phyloP scores from a whole-genome alignment of 768 basidiomycete species.

The Mycena latifolia region DNA sequence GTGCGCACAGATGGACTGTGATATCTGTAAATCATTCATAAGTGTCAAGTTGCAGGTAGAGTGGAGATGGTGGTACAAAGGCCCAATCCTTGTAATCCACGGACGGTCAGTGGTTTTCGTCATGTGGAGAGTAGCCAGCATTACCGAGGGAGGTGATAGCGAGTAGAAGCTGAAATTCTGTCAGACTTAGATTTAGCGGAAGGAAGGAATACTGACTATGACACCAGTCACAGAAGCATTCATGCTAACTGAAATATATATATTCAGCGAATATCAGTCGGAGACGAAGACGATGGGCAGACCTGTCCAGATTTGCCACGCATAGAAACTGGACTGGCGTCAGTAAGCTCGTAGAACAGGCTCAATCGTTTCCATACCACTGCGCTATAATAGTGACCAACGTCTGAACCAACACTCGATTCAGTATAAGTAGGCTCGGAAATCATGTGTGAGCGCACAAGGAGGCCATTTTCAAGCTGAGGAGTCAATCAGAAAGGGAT shows the following conservation, averaged over 20 bases:
- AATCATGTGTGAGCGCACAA: background rate
- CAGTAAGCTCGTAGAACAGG: background rate
- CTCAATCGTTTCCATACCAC: conserved; percentile 3
- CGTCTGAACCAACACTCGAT: conserved; percentile 4
- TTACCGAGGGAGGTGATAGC: conserved; percentile 9
- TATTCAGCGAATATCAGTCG: no score
- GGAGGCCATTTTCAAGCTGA: conserved; percentile 26
- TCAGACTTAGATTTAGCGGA: background rate
- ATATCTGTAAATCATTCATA: conserved; percentile 1
- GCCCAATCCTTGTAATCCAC: conserved; percentile 4
- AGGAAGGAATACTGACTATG: background rate
- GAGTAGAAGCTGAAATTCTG: conserved; percentile 1
- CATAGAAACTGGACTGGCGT: conserved; percentile 16
- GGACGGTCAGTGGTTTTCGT: background rate
- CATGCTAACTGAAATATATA: conserved; percentile 9
- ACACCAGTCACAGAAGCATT: conserved; percentile 3
- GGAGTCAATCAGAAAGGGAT: background rate
- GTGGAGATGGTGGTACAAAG: conserved; percentile 5
- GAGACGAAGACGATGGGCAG: background rate
- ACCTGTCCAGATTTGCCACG: conserved; percentile 30
- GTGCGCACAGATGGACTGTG: conserved; percentile 20
- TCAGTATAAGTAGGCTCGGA: no score
- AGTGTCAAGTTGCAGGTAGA: background rate
- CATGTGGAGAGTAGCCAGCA: background rate
- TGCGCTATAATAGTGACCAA: conserved; percentile 23